These are phyloP conservation scores for Diversispora eburnea DNA, from an alignment of 192 early-diverging fungal genomes.

Conservation along the genomic window DNA sequence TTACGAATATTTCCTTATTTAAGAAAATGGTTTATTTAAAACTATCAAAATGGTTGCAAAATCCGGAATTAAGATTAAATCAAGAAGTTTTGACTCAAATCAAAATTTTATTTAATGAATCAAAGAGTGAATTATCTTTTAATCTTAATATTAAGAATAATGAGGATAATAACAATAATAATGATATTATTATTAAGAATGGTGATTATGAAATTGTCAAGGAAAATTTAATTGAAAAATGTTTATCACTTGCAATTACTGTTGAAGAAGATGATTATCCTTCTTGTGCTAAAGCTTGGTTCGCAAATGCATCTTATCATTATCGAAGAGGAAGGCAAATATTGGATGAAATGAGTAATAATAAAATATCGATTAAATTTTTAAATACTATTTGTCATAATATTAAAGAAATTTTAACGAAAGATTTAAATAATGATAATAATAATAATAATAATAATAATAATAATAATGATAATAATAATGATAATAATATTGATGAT, in stretches of 20 bases:
- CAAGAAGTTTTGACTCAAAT: not conserved
- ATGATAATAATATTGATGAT: not conserved
- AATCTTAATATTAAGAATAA: not conserved
- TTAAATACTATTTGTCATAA: constrained; percentile 14
- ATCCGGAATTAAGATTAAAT: not conserved
- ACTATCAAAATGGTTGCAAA: constrained; percentile 42
- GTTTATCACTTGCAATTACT: constrained; percentile 42
- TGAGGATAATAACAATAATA: not conserved
- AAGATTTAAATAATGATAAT: constrained; percentile 6
- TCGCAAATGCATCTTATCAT: constrained; percentile 52
- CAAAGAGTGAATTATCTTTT: not conserved
- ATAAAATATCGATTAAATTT: constrained; percentile 16
- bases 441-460: not conserved
- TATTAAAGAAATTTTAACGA: constrained; percentile 11
- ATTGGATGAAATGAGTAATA: constrained; percentile 44
- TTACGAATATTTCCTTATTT: constrained; percentile 1
- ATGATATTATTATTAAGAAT: not conserved
- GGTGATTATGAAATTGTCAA: not conserved
- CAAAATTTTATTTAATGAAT: not conserved
- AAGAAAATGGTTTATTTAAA: constrained; percentile 39
- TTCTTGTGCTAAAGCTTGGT: constrained; percentile 57
- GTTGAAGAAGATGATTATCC: constrained; percentile 15
- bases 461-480: not conserved
- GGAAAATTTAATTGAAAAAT: constrained; percentile 27
- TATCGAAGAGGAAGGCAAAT: constrained; percentile 56